Evolutionary conservation across 1,139 yeast species (phyloP).

Genomic region (Kazachstania sp.): DNA sequence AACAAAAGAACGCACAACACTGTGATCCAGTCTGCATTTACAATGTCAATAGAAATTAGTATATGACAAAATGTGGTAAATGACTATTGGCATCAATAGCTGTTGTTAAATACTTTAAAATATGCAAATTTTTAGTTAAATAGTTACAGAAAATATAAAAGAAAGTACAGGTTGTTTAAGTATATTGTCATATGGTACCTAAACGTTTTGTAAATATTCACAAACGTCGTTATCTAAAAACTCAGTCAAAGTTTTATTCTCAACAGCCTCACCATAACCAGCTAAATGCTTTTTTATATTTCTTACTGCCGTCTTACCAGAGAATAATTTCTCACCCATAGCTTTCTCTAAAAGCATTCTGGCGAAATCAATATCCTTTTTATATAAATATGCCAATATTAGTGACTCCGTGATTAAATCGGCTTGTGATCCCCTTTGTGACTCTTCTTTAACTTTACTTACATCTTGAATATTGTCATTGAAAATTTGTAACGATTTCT

Average conservation of each 20-base stretch:
- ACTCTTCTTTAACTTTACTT: slow-evolving; percentile 28
- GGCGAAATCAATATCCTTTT: slow-evolving; percentile 55
- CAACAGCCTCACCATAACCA: slow-evolving; percentile 47
- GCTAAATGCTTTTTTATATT: slow-evolving; percentile 42
- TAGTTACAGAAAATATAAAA: too few species aligned
- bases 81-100: too few species aligned
- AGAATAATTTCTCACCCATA: slow-evolving; percentile 36
- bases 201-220: slow-evolving; percentile 11
- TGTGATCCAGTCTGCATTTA: too few species aligned
- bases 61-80: too few species aligned
- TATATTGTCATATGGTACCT: not conserved
- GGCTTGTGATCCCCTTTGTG: slow-evolving; percentile 36
- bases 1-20: not conserved
- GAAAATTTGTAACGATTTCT: slow-evolving; percentile 42
- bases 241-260: slow-evolving; percentile 15
- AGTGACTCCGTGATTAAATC: slow-evolving; percentile 49
- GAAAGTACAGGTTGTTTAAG: too few species aligned
- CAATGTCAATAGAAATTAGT: too few species aligned
- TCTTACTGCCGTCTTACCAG: slow-evolving; percentile 38
- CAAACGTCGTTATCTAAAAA: slow-evolving; percentile 14
- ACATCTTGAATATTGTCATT: slow-evolving; percentile 40
- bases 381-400: slow-evolving; percentile 40
- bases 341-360: slow-evolving; percentile 53
- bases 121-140: too few species aligned
- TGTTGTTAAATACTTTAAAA: too few species aligned